Percentiles rank a stretch among this genome's conserved stretches.
Evolutionary conservation across 805 yeast genomes (phyloP).

Genomic region (Kregervanrija pseudodelftensis): DNA sequence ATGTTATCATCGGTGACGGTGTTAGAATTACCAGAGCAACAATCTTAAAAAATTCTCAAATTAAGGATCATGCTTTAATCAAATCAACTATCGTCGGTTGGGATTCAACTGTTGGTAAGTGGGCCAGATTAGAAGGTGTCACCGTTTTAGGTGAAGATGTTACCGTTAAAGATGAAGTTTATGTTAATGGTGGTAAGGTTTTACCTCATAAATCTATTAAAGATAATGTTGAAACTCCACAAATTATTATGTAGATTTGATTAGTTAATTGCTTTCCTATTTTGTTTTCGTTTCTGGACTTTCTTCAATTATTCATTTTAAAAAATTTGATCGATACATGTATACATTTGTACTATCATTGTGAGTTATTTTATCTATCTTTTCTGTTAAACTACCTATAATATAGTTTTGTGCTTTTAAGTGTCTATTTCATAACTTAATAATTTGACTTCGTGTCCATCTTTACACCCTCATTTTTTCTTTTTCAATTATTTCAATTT

Average conservation of each 20-base stretch:
- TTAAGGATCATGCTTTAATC: slow-evolving; percentile 97
- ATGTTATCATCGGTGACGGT: slow-evolving; percentile 94
- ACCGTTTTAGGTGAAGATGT: slow-evolving; percentile 99
- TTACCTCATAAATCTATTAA: slow-evolving; percentile 97
- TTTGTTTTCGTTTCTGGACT: neutral
- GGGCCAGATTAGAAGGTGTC: slow-evolving; percentile 98
- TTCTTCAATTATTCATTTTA: neutral
- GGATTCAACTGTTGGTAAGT: slow-evolving; percentile 96
- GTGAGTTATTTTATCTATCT: neutral
- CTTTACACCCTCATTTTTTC: no score
- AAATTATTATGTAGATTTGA: slow-evolving; percentile 82
- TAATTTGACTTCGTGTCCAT: no score
- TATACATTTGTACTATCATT: no score
- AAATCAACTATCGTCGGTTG: slow-evolving; percentile 98
- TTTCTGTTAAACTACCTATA: neutral
- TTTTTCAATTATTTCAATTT: no score
- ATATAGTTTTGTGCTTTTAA: neutral
- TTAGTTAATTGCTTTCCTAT: neutral
- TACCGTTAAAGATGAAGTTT: slow-evolving; percentile 95
- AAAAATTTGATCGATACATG: neutral
- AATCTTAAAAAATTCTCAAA: slow-evolving; percentile 79
- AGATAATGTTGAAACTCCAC: slow-evolving; percentile 93
- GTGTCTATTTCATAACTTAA: no score
- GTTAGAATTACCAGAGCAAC: slow-evolving; percentile 97
- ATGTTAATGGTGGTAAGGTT: slow-evolving; percentile 98